Percentiles rank a stretch among this genome's conserved stretches.
Conservation (phyloP, 345 rosid species). For the Aurinia saxatilis region DNA sequence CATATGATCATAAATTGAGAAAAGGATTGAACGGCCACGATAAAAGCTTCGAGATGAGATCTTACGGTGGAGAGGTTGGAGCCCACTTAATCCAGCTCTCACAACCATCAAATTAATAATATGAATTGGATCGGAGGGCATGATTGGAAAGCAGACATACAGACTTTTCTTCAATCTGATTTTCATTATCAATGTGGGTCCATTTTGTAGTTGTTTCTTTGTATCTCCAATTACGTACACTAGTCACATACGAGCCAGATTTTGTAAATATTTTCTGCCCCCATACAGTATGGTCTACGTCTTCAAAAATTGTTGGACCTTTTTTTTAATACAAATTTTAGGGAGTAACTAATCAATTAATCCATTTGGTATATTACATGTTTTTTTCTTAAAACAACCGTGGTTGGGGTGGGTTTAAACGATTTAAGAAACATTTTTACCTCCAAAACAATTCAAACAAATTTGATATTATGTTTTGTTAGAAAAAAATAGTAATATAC, state of each 20-base stretch:
- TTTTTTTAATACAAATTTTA: no score
- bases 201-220: neutral
- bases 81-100: slow-evolving; percentile 24
- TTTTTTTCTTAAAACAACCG: no score
- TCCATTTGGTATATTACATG: no score
- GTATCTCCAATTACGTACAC: neutral
- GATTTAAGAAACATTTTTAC: no score
- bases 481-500: no score
- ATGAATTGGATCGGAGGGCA: slow-evolving; percentile 39
- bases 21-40: neutral
- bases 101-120: slow-evolving; percentile 53
- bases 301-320: no score
- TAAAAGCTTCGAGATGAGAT: neutral
- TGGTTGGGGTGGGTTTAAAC: no score
- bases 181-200: slow-evolving; percentile 21
- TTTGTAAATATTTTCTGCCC: neutral
- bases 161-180: slow-evolving; percentile 14
- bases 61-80: slow-evolving; percentile 25
- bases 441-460: no score
- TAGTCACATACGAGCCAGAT: neutral
- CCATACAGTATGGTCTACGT: no score
- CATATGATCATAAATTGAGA: slow-evolving; percentile 6
- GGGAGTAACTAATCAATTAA: no score
- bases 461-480: no score
- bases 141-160: slow-evolving; percentile 59